Evolutionary conservation across 164 flowering plant species (phyloP), one percentile per base, ranked within the genome.

Genomic region (Litsea cubeba): DNA sequence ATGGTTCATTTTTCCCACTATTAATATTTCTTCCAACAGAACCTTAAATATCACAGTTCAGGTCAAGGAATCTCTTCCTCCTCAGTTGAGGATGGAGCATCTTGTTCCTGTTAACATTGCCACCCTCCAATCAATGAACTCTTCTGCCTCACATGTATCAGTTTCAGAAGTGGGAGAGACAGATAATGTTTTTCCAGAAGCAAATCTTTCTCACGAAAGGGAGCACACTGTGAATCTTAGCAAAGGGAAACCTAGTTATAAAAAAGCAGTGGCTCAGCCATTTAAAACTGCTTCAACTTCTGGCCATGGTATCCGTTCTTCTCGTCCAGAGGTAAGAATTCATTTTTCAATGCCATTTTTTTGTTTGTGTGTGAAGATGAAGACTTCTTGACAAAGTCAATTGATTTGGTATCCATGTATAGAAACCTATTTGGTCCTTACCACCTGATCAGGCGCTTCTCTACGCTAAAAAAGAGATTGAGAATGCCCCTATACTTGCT

Each of bases 391-490:
- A 23, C 57, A n/a, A 65, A 3, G 26, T 23, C 7, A 26, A 57
- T 62, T 68, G n/a, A 11, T 35, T 8, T 51, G 64, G 23, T 70
- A 7, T 76, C 66, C 20, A 49, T 73, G 6, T 15, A 23, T 1
- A 35, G 76, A 66, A 22, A 54, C 50, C 63, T 18, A 67, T 54
- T 8, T n/a, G 79, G 80, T 81, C 90, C 30, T 77, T 92, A 85
- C 68, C 85, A 70, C 91, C 94, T 66, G 66, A 80, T 71, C 87
- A 91, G 76, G 94, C 91, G 22, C 93, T 89, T 73, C 23, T 71
- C 25, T 88, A 86, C 83, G 97, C 92, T 35, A 91, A 79, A 74
- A 81, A 76, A 67, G 92, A 94, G 81, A 86, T 92, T 30, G 77
- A 82, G 58, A 76, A 78, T 78, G 87, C 87, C 62, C 81, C 92